These are phyloP conservation scores for Podochytrium sp. DNA, from an alignment of 192 early-diverging fungal species.

Conservation along the genomic window DNA sequence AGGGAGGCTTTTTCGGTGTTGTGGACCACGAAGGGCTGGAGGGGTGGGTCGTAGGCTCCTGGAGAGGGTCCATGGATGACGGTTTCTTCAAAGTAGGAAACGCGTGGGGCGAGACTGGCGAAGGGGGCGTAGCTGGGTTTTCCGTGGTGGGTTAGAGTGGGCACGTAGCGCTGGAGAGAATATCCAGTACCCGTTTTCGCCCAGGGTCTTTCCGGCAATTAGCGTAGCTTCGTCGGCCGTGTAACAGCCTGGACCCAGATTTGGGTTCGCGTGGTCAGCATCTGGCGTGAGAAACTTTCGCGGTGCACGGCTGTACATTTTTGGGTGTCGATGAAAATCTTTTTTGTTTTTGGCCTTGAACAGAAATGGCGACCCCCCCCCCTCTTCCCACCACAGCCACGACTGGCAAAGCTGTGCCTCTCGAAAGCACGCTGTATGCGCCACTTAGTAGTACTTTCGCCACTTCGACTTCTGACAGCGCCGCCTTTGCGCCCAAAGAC, in stretches of 20 bases:
- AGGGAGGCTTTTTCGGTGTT: slow-evolving; percentile 44
- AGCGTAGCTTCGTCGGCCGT: slow-evolving; percentile 45
- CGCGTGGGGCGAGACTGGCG: slow-evolving; percentile 50
- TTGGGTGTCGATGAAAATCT: neutral
- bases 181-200: slow-evolving; percentile 42
- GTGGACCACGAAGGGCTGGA: slow-evolving; percentile 38
- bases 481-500: no score
- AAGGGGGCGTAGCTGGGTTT: slow-evolving; percentile 56
- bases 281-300: slow-evolving; percentile 52
- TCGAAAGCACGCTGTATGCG: neutral
- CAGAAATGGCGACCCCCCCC: neutral
- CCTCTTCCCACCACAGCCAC: neutral
- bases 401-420: neutral
- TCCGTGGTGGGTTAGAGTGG: neutral
- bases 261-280: slow-evolving; percentile 56
- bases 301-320: slow-evolving; percentile 56
- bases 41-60: slow-evolving; percentile 44
- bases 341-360: neutral
- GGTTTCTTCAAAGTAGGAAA: slow-evolving; percentile 50
- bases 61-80: slow-evolving; percentile 50
- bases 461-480: neutral
- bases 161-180: neutral
- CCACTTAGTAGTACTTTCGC: neutral
- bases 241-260: slow-evolving; percentile 60
- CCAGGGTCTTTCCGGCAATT: slow-evolving; percentile 50